Conservation (phyloP, 2,329 filamentous ascomycete species). For the Didymella pinodella region DNA sequence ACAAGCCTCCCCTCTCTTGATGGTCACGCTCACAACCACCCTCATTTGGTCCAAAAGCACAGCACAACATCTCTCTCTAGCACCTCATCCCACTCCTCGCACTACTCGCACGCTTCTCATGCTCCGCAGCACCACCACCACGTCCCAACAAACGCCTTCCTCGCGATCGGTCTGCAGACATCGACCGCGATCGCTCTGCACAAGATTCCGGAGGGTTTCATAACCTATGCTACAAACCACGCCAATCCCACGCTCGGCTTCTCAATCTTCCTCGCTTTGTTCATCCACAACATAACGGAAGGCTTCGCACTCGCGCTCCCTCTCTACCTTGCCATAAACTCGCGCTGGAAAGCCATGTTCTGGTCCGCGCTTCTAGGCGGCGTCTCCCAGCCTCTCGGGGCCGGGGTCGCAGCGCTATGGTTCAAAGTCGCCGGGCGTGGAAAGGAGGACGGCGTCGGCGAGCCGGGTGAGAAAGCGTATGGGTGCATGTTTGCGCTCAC, state of each 20-base stretch:
- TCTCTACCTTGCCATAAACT: slow-evolving; percentile 87
- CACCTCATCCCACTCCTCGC: slow-evolving; percentile 19
- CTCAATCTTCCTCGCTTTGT: slow-evolving; percentile 92
- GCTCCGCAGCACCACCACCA: slow-evolving; percentile 83
- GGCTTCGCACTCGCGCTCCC: slow-evolving; percentile 94
- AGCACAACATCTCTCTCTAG: slow-evolving; percentile 18
- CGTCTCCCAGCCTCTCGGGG: slow-evolving; percentile 84
- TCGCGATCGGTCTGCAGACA: slow-evolving; percentile 94
- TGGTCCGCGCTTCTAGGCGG: slow-evolving; percentile 87
- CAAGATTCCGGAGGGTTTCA: slow-evolving; percentile 86
- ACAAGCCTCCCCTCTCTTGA: slow-evolving; percentile 28
- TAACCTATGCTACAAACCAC: slow-evolving; percentile 97
- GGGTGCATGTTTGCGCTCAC: slow-evolving; percentile 87
- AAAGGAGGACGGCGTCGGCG: slow-evolving; percentile 52
- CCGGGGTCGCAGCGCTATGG: slow-evolving; percentile 83
- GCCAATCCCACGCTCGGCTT: slow-evolving; percentile 88
- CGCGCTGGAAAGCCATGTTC: slow-evolving; percentile 79
- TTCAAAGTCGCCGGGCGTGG: slow-evolving; percentile 73
- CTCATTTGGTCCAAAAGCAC: slow-evolving; percentile 10
- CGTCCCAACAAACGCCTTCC: slow-evolving; percentile 90
- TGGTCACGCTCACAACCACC: slow-evolving; percentile 1
- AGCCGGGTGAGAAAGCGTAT: slow-evolving; percentile 68
- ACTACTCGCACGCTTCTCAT: slow-evolving; percentile 31
- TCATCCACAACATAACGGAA: slow-evolving; percentile 98
- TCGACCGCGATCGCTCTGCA: slow-evolving; percentile 94